Evolutionary conservation across 495 filamentous ascomycete genomes (phyloP).

Genomic region (Penicillium ucsense): DNA sequence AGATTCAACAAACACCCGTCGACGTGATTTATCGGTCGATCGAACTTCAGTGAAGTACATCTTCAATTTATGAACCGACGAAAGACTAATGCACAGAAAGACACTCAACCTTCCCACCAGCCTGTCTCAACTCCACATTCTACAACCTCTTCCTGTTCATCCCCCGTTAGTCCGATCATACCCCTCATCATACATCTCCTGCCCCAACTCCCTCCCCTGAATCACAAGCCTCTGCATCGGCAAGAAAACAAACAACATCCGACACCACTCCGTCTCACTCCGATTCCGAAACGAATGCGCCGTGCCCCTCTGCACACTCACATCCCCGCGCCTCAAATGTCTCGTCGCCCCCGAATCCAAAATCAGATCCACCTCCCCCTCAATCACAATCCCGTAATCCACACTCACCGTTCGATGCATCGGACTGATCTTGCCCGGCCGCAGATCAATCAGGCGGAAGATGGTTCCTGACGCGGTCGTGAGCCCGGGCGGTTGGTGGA

Average conservation of each 20-base stretch:
- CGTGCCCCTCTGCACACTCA: constrained; percentile 53
- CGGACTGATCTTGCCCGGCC: constrained; percentile 51
- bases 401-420: constrained; percentile 64
- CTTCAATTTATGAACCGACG: no score
- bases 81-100: no score
- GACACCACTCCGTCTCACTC: constrained; percentile 39
- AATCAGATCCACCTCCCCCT: constrained; percentile 69
- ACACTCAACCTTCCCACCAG: not conserved
- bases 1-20: no score
- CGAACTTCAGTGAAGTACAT: no score
- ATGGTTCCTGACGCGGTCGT: constrained; percentile 25
- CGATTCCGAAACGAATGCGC: constrained; percentile 57
- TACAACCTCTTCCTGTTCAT: not conserved
- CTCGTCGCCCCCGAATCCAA: constrained; percentile 51
- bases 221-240: constrained; percentile 21
- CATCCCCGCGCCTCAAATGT: constrained; percentile 56
- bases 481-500: constrained; percentile 23
- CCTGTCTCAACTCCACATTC: no score
- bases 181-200: constrained; percentile 20
- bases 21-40: no score
- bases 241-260: constrained; percentile 44
- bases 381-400: constrained; percentile 62
- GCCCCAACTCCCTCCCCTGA: constrained; percentile 13
- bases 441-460: constrained; percentile 50
- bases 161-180: constrained; percentile 6